Percentiles rank a stretch among this genome's conserved stretches.
phyloP scores from a whole-genome alignment of 768 basidiomycete genomes.

The Russula emetica region DNA sequence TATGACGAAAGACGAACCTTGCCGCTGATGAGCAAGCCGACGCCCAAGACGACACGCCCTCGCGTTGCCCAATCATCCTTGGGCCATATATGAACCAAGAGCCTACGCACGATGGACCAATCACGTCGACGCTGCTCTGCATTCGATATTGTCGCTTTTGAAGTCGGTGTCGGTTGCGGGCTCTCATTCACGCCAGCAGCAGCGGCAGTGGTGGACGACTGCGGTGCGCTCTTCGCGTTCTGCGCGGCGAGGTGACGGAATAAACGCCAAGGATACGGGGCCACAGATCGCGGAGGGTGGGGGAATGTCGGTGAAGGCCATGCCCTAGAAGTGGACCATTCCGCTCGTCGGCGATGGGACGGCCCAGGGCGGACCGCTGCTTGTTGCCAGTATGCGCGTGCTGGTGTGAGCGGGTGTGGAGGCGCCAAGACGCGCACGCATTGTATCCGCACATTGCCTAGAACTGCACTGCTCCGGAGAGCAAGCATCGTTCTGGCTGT shows the following conservation, averaged over 20 bases:
- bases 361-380: slow-evolving; percentile 9
- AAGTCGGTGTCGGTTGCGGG: background rate
- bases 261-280: background rate
- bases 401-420: background rate
- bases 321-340: background rate
- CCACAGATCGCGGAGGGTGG: background rate
- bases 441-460: background rate
- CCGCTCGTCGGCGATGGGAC: slow-evolving; percentile 1
- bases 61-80: slow-evolving; percentile 78
- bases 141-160: slow-evolving; percentile 11
- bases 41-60: slow-evolving; percentile 74
- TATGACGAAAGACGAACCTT: slow-evolving; percentile 57
- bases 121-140: slow-evolving; percentile 67
- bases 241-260: slow-evolving; percentile 13
- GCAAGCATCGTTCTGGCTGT: slow-evolving; percentile 4
- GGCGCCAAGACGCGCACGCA: background rate
- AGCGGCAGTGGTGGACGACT: background rate
- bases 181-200: background rate
- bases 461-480: slow-evolving; percentile 1
- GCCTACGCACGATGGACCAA: slow-evolving; percentile 77
- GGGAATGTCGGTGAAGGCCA: background rate
- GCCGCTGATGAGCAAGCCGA: slow-evolving; percentile 72
- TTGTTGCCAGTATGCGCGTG: background rate
- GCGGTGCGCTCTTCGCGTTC: background rate
- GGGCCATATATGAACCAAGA: slow-evolving; percentile 94